These are phyloP conservation scores for Penicillium griseofulvum DNA, from an alignment of 2,329 filamentous ascomycete species.

Conservation along the genomic window DNA sequence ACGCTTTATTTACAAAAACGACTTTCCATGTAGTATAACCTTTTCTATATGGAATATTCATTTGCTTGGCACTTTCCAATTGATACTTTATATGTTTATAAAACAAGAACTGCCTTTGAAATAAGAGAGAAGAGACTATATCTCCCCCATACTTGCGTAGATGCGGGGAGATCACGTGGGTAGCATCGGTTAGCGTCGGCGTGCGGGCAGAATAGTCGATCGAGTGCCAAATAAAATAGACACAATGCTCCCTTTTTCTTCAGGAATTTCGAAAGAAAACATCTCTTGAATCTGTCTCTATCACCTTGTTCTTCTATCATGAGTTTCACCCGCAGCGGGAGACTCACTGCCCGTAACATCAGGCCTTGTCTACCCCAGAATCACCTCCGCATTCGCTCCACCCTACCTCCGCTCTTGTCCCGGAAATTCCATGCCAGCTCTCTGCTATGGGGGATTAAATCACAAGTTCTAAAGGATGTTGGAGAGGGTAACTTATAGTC, in stretches of 20 bases:
- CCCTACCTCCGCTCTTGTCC: constrained; percentile 23
- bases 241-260: constrained; percentile 10
- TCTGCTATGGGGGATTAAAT: constrained; percentile 36
- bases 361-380: constrained; percentile 26
- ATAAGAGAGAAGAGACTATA: background rate
- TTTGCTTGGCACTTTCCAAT: too few relatives aligned
- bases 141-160: background rate
- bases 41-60: too few relatives aligned
- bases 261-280: background rate
- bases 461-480: constrained; percentile 45
- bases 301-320: constrained; percentile 17
- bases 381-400: constrained; percentile 27
- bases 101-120: too few relatives aligned
- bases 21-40: too few relatives aligned
- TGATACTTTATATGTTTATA: too few relatives aligned
- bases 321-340: constrained; percentile 33
- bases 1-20: too few relatives aligned
- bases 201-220: constrained; percentile 8
- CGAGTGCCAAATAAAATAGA: constrained; percentile 16
- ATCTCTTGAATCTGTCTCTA: background rate
- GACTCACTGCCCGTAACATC: constrained; percentile 29
- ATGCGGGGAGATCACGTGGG: constrained; percentile 26
- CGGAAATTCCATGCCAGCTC: constrained; percentile 38
- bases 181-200: constrained; percentile 26
- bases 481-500: constrained; percentile 37